Evolutionary conservation across 352 stramenopile genomes (phyloP).

Genomic region (Thalassiosira hispida): DNA sequence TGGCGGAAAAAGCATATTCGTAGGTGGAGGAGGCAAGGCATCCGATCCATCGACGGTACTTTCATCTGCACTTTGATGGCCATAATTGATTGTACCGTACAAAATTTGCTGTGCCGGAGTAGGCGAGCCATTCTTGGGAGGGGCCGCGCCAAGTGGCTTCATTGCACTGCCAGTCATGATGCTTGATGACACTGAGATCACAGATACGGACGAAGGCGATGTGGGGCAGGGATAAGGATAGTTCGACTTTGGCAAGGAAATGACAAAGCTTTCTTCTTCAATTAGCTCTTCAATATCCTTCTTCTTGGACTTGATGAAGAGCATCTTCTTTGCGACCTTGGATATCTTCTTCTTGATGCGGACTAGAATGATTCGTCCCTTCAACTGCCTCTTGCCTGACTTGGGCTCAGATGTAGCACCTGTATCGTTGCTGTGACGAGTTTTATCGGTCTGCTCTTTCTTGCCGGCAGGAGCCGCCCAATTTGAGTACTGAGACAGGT

Average conservation of each 20-base stretch:
- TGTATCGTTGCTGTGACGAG: conserved; percentile 1
- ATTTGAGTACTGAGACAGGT: conserved; percentile 29
- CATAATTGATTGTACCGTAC: conserved; percentile 50
- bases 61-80: conserved; percentile 16
- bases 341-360: conserved; percentile 57
- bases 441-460: not conserved
- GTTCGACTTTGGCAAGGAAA: conserved; percentile 21
- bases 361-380: conserved; percentile 47
- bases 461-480: conserved; percentile 6
- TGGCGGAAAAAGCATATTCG: not conserved
- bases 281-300: conserved; percentile 21
- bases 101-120: not conserved
- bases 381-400: conserved; percentile 40
- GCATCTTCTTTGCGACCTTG: conserved; percentile 47
- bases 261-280: conserved; percentile 5
- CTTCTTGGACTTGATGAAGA: conserved; percentile 36
- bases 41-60: conserved; percentile 28
- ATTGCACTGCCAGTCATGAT: conserved; percentile 28
- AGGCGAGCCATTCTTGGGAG: conserved; percentile 8
- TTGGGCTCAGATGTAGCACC: not conserved
- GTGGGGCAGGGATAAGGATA: not conserved
- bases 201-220: conserved; percentile 36
- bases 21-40: conserved; percentile 27
- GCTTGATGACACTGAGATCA: conserved; percentile 47
- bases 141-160: conserved; percentile 44